Evolutionary conservation across 805 yeast genomes (phyloP).

Genomic region (Scheffersomyces ergatensis): DNA sequence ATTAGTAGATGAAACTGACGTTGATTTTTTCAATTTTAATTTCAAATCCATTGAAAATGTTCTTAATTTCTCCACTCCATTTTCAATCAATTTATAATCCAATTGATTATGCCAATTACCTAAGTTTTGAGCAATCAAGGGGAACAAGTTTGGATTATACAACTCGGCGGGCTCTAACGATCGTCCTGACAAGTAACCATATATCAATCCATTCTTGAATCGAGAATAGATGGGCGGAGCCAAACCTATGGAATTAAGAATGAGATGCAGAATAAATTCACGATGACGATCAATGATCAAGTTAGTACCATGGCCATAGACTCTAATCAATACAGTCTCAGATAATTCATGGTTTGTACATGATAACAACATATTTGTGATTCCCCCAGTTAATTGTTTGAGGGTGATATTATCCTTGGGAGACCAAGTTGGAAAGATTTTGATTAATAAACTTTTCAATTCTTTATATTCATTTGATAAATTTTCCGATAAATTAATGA

Average conservation of each 20-base stretch:
- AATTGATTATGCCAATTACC: slow-evolving; percentile 69
- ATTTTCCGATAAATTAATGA: slow-evolving; percentile 37
- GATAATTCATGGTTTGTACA: slow-evolving; percentile 32
- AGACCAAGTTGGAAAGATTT: slow-evolving; percentile 45
- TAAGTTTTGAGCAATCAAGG: slow-evolving; percentile 59
- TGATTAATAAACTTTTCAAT: slow-evolving; percentile 35
- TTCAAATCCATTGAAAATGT: slow-evolving; percentile 3
- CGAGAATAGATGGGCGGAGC: slow-evolving; percentile 71
- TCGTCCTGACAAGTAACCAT: slow-evolving; percentile 66
- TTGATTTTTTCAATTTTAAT: slow-evolving; percentile 5
- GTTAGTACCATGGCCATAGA: slow-evolving; percentile 73
- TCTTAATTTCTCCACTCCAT: slow-evolving; percentile 41
- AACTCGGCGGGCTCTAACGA: slow-evolving; percentile 58
- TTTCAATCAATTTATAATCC: slow-evolving; percentile 44
- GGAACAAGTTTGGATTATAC: slow-evolving; percentile 44
- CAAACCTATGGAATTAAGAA: slow-evolving; percentile 54
- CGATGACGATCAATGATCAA: slow-evolving; percentile 71
- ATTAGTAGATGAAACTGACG: background rate
- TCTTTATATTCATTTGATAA: slow-evolving; percentile 31
- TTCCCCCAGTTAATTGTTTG: slow-evolving; percentile 57
- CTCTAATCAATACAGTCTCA: slow-evolving; percentile 56
- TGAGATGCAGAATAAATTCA: slow-evolving; percentile 68
- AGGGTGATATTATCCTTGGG: slow-evolving; percentile 27
- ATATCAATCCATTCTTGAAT: slow-evolving; percentile 70
- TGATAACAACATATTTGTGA: slow-evolving; percentile 57